phyloP scores from a whole-genome alignment of 495 filamentous ascomycete species.

The Aspergillus diversus region DNA sequence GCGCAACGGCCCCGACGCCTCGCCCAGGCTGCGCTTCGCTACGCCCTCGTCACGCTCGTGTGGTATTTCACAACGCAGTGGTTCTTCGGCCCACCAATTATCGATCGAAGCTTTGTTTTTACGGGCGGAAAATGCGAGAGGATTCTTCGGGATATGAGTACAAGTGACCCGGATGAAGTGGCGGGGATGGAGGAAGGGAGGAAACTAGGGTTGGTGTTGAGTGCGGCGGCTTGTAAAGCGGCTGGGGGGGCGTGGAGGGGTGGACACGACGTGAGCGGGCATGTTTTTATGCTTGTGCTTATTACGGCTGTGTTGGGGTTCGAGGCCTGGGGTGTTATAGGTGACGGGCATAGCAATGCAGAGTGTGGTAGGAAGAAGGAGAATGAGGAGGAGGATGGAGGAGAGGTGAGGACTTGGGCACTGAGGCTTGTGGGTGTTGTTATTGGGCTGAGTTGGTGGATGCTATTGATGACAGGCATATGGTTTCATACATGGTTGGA shows the following conservation, averaged over 20 bases:
- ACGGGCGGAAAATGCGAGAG: constrained; percentile 81
- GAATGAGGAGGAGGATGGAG: constrained; percentile 38
- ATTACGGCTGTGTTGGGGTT: constrained; percentile 78
- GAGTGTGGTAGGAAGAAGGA: constrained; percentile 57
- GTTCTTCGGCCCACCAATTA: constrained; percentile 90
- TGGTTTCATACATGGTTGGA: constrained; percentile 99
- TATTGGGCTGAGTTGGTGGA: constrained; percentile 75
- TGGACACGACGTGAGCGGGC: constrained; percentile 91
- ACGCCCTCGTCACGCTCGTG: constrained; percentile 68
- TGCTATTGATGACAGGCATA: constrained; percentile 96
- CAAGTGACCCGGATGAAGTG: constrained; percentile 19
- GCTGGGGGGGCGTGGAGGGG: constrained; percentile 83
- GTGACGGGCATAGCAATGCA: constrained; percentile 26
- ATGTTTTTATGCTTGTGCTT: constrained; percentile 90
- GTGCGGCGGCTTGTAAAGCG: constrained; percentile 79
- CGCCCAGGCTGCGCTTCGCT: constrained; percentile 62
- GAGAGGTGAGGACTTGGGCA: constrained; percentile 49
- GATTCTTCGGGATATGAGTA: constrained; percentile 28
- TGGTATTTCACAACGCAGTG: constrained; percentile 90
- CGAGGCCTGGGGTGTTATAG: constrained; percentile 70
- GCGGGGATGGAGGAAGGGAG: constrained; percentile 37
- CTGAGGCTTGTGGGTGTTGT: constrained; percentile 54
- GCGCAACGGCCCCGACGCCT: constrained; percentile 29
- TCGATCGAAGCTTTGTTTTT: constrained; percentile 80
- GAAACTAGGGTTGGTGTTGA: constrained; percentile 52